These are phyloP conservation scores for Aquilaria yunnanensis DNA, from an alignment of 345 rosid genomes.

Conservation along the genomic window DNA sequence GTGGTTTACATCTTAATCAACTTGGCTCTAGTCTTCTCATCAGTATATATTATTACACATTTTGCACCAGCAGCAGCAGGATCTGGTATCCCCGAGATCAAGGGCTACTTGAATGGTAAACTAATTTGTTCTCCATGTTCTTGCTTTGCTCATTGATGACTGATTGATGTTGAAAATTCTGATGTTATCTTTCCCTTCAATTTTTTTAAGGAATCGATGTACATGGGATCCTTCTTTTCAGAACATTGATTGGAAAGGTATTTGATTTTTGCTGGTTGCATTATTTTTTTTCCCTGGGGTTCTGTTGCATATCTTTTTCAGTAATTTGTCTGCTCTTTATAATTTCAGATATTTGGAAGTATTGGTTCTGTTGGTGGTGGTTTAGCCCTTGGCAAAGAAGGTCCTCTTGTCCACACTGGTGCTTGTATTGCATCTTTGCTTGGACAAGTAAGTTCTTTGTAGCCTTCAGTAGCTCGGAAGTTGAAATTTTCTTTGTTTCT, in stretches of 20 bases:
- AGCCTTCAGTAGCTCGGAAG: too few species aligned
- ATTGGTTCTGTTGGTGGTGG: constrained; percentile 99
- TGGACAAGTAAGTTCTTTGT: constrained; percentile 63
- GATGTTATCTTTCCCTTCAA: not conserved
- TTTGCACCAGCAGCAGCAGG: constrained; percentile 99
- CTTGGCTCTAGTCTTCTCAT: constrained; percentile 78
- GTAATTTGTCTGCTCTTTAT: constrained; percentile 4
- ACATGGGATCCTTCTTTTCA: constrained; percentile 81
- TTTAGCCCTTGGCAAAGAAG: constrained; percentile 94
- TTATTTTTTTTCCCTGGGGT: not conserved
- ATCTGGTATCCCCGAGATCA: constrained; percentile 97
- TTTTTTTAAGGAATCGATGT: constrained; percentile 66
- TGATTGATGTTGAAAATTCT: constrained; percentile 6
- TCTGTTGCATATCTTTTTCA: not conserved
- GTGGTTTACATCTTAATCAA: constrained; percentile 70
- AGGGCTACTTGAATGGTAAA: constrained; percentile 95
- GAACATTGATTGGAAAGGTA: constrained; percentile 98
- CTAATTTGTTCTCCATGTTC: not conserved
- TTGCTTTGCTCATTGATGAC: not conserved
- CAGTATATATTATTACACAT: constrained; percentile 76
- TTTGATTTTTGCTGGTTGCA: constrained; percentile 7
- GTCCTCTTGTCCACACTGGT: constrained; percentile 94
- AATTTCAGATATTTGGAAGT: constrained; percentile 86
- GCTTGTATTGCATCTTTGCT: constrained; percentile 99
- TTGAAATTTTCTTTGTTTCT: not conserved